Conservation (phyloP, 352 stramenopile species). For the Halophytophthora batemanensis region DNA sequence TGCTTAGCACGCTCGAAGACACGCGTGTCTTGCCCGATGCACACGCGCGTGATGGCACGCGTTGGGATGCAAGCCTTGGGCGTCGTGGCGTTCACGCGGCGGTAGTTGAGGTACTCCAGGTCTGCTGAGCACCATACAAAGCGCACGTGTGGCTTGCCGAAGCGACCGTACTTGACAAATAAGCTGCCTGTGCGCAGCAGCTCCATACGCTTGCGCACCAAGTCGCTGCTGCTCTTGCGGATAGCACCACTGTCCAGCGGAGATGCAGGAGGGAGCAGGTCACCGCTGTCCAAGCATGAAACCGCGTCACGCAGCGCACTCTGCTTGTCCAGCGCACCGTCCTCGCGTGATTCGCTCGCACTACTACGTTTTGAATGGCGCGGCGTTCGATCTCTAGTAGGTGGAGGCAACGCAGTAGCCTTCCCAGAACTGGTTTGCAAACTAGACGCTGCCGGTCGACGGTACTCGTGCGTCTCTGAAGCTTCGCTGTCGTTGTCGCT, state of each 20-base stretch:
- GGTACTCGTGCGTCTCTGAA: constrained; percentile 20
- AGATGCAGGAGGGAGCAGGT: constrained; percentile 1
- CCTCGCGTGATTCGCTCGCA: constrained; percentile 11
- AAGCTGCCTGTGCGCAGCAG: constrained; percentile 66
- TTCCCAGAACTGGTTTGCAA: too few species aligned
- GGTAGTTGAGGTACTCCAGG: constrained; percentile 76
- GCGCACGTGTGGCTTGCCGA: constrained; percentile 67
- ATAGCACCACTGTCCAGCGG: constrained; percentile 6
- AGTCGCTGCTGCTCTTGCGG: constrained; percentile 41
- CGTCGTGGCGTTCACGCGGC: constrained; percentile 37
- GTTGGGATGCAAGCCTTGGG: constrained; percentile 65
- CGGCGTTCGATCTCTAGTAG: constrained; percentile 2
- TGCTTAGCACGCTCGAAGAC: constrained; percentile 69
- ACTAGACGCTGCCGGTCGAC: constrained; percentile 8
- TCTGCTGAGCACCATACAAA: constrained; percentile 80
- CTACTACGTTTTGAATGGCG: constrained; percentile 19
- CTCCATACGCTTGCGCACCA: constrained; percentile 67
- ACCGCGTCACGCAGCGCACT: constrained; percentile 9
- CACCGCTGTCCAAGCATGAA: constrained; percentile 4
- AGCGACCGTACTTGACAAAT: constrained; percentile 80
- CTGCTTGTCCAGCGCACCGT: constrained; percentile 6
- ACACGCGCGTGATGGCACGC: constrained; percentile 36
- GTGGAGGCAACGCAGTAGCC: not conserved
- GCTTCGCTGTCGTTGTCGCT: constrained; percentile 53
- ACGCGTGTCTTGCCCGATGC: constrained; percentile 47